These are phyloP conservation scores for Backusella macrospora DNA, from an alignment of 192 early-diverging fungal species.

Conservation along the genomic window DNA sequence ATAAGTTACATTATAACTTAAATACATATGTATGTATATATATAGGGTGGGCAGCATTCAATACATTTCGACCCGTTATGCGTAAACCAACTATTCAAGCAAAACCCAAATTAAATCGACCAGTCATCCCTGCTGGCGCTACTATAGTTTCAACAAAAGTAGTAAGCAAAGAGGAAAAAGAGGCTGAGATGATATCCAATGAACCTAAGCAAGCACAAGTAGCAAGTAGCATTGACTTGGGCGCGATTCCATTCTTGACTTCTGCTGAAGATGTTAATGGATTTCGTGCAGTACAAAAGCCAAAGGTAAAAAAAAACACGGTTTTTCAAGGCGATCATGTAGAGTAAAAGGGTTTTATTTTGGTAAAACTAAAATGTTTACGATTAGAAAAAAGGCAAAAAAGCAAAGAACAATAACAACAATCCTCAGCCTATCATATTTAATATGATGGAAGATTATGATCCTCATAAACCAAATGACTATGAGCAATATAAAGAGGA, in stretches of 20 bases:
- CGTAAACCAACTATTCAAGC: constrained; percentile 52
- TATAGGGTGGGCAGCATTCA: constrained; percentile 41
- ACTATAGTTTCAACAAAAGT: constrained; percentile 33
- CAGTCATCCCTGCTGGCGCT: constrained; percentile 37
- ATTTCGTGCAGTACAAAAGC: constrained; percentile 27
- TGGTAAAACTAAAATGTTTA: not conserved
- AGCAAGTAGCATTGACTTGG: not conserved
- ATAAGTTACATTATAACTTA: not conserved
- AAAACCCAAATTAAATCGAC: constrained; percentile 47
- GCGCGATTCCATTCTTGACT: constrained; percentile 15
- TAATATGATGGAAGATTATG: constrained; percentile 60
- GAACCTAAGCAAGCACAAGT: not conserved
- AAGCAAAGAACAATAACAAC: constrained; percentile 33
- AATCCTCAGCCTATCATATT: constrained; percentile 37
- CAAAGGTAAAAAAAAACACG: constrained; percentile 38
- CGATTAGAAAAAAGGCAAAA: constrained; percentile 34
- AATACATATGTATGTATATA: not conserved
- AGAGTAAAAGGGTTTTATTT: not conserved
- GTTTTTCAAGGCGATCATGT: not conserved
- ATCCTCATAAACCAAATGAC: constrained; percentile 73
- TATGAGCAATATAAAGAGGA: constrained; percentile 71
- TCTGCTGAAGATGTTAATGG: constrained; percentile 42
- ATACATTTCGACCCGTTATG: constrained; percentile 41
- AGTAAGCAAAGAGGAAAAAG: constrained; percentile 23
- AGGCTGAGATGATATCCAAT: not conserved